Conservation (phyloP, 305 asterid species). For the Stenogyne calaminthoides region DNA sequence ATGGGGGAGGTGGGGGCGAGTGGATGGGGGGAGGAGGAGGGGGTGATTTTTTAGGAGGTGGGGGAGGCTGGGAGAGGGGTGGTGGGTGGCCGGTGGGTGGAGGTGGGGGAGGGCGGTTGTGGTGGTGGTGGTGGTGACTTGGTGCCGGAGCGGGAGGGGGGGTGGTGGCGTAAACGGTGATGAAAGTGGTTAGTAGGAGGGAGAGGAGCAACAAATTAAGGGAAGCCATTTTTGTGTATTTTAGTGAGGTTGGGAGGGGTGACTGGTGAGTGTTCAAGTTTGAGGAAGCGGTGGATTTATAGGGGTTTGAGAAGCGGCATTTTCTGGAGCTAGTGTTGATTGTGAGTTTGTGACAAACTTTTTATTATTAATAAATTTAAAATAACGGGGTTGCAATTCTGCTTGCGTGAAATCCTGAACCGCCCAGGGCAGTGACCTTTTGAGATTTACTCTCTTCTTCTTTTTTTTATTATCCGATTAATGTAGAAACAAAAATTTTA, state of each 20-base stretch:
- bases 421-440: no score
- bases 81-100: constrained; percentile 8
- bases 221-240: constrained; percentile 29
- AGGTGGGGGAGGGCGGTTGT: constrained; percentile 12
- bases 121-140: constrained; percentile 28
- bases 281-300: constrained; percentile 28
- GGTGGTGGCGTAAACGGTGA: constrained; percentile 2
- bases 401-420: no score
- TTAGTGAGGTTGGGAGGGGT: not conserved
- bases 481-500: no score
- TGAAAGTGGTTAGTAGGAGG: constrained; percentile 33
- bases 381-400: not conserved
- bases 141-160: not conserved
- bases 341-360: constrained; percentile 14
- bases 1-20: constrained; percentile 12
- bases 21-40: constrained; percentile 13
- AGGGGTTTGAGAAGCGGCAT: constrained; percentile 29
- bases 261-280: not conserved
- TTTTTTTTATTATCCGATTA: no score
- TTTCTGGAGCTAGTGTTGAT: constrained; percentile 18
- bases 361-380: not conserved
- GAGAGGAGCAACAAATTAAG: constrained; percentile 34
- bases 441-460: no score
- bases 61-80: not conserved
- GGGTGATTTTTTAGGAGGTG: constrained; percentile 8